phyloP scores from a whole-genome alignment of 2,329 filamentous ascomycete genomes.

The Fonsecaea pedrosoi region DNA sequence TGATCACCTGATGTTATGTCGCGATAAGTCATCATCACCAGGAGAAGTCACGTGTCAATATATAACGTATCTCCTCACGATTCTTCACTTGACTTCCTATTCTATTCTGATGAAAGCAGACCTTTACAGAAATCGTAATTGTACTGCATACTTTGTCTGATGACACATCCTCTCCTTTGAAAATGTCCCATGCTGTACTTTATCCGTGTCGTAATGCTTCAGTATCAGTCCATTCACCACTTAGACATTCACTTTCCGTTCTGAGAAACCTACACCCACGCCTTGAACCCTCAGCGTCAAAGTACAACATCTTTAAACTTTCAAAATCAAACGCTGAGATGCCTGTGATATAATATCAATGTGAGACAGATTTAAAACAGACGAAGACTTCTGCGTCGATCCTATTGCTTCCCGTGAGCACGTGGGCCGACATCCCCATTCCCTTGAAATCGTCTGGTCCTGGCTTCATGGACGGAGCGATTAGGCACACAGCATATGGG shows the following conservation, averaged over 20 bases:
- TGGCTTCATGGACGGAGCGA: neutral
- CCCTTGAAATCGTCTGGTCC: neutral
- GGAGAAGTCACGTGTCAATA: constrained; percentile 10
- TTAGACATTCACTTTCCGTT: too few relatives aligned
- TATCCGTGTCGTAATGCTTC: neutral
- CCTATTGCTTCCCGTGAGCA: neutral
- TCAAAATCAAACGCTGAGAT: neutral
- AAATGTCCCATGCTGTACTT: neutral
- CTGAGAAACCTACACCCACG: too few relatives aligned
- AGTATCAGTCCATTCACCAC: neutral
- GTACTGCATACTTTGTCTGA: neutral
- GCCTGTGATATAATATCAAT: neutral
- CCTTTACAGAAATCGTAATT: neutral
- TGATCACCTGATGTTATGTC: constrained; percentile 12
- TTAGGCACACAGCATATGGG: neutral
- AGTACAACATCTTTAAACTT: too few relatives aligned
- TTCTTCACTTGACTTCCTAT: constrained; percentile 3
- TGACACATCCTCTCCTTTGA: neutral
- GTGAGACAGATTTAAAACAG: too few relatives aligned
- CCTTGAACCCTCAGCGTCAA: too few relatives aligned
- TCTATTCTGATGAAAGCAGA: neutral
- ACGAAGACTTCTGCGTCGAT: neutral
- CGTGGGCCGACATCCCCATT: neutral
- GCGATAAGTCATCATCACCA: constrained; percentile 6
- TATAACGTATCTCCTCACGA: constrained; percentile 5